phyloP scores from a whole-genome alignment of 2,329 filamentous ascomycete genomes.

The Pochonia chlamydosporia region DNA sequence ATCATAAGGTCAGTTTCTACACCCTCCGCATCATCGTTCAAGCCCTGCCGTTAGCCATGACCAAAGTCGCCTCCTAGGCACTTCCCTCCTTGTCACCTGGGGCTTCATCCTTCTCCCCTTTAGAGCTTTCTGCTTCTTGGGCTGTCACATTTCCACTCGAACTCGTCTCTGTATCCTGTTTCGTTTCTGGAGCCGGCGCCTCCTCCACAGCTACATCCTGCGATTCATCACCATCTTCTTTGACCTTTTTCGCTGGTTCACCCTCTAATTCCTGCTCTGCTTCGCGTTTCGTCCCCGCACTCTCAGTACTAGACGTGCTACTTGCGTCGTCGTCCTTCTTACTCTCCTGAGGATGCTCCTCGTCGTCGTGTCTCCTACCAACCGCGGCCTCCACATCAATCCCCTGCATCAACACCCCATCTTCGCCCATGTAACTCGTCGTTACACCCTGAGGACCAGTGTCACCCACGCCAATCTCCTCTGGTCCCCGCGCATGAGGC shows the following conservation, averaged over 20 bases:
- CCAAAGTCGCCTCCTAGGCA: background rate
- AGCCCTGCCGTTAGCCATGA: background rate
- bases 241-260: conserved; percentile 41
- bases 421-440: conserved; percentile 32
- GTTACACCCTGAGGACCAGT: conserved; percentile 64
- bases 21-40: background rate
- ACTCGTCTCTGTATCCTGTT: no score
- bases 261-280: conserved; percentile 43
- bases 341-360: conserved; percentile 12
- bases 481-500: conserved; percentile 79
- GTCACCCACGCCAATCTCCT: conserved; percentile 79
- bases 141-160: no score
- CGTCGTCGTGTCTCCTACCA: conserved; percentile 40
- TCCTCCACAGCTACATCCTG: background rate
- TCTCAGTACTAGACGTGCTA: conserved; percentile 22
- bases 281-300: conserved; percentile 47
- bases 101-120: background rate
- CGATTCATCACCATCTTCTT: conserved; percentile 29
- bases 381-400: conserved; percentile 59
- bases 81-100: background rate
- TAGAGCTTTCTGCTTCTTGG: no score
- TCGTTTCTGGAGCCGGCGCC: no score
- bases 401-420: conserved; percentile 42
- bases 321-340: conserved; percentile 19
- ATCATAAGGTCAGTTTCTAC: no score